These are phyloP conservation scores for Gaeumannomyces tritici DNA, from an alignment of 2,329 filamentous ascomycete genomes.

Conservation along the genomic window DNA sequence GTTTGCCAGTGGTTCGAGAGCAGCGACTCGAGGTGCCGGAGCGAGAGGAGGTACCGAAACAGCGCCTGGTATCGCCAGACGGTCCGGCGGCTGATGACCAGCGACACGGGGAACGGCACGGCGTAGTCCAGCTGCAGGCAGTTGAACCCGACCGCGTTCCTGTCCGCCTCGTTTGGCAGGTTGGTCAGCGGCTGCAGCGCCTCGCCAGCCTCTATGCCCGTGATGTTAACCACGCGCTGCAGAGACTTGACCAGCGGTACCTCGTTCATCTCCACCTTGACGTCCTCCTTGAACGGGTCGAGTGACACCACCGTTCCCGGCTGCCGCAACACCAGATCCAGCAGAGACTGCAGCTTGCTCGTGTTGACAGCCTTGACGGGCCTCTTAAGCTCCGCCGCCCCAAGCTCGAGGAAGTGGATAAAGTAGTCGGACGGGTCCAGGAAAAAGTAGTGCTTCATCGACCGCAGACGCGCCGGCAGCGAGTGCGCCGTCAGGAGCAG, in stretches of 20 bases:
- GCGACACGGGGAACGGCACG: slow-evolving; percentile 88
- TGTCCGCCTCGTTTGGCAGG: slow-evolving; percentile 49
- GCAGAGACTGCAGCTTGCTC: slow-evolving; percentile 83
- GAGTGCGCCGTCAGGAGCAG: slow-evolving; percentile 88
- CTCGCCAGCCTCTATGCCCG: slow-evolving; percentile 86
- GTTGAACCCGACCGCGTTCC: slow-evolving; percentile 80
- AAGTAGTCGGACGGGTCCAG: slow-evolving; percentile 97
- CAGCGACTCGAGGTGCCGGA: slow-evolving; percentile 82
- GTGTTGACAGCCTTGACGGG: slow-evolving; percentile 83
- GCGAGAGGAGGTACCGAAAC: slow-evolving; percentile 84
- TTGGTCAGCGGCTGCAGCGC: slow-evolving; percentile 58
- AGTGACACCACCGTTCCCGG: slow-evolving; percentile 88
- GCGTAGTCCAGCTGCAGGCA: slow-evolving; percentile 89
- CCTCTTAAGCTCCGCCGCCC: slow-evolving; percentile 86
- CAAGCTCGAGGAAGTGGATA: slow-evolving; percentile 91
- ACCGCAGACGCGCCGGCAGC: slow-evolving; percentile 75
- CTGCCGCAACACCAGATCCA: slow-evolving; percentile 95
- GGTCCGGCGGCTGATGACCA: slow-evolving; percentile 93
- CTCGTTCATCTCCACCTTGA: slow-evolving; percentile 96
- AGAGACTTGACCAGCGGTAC: slow-evolving; percentile 86
- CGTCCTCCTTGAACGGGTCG: slow-evolving; percentile 96
- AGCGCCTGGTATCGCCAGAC: slow-evolving; percentile 94
- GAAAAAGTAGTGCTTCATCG: slow-evolving; percentile 98
- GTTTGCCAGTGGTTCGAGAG: slow-evolving; percentile 84
- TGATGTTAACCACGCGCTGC: slow-evolving; percentile 94